These are phyloP conservation scores for Alternaria sp. DNA, from an alignment of 2,329 filamentous ascomycete genomes.

Conservation along the genomic window DNA sequence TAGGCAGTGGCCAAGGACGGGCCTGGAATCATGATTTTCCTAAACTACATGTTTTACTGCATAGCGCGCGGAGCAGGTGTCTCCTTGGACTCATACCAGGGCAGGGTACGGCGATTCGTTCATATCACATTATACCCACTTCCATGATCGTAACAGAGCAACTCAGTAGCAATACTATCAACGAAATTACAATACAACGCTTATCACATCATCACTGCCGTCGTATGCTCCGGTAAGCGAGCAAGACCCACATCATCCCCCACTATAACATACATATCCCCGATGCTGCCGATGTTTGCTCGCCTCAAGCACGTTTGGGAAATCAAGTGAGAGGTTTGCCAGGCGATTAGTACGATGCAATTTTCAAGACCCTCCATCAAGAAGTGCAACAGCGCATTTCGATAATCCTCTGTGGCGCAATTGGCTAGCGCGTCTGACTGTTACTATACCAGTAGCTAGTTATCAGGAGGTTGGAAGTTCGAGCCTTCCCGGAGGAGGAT, in stretches of 20 bases:
- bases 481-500: constrained; percentile 41
- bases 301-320: too few relatives aligned
- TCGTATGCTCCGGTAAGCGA: constrained; percentile 7
- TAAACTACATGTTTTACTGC: constrained; percentile 4
- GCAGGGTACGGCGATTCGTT: background rate
- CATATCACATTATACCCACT: background rate
- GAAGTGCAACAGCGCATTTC: constrained; percentile 24
- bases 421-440: constrained; percentile 69
- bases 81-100: background rate
- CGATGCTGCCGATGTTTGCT: background rate
- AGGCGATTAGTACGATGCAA: background rate
- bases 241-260: constrained; percentile 10
- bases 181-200: background rate
- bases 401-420: constrained; percentile 52
- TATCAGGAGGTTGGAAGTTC: constrained; percentile 44
- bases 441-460: constrained; percentile 53
- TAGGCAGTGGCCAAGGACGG: background rate
- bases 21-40: background rate
- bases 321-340: background rate
- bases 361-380: background rate
- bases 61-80: constrained; percentile 8
- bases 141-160: background rate
- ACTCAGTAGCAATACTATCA: background rate
- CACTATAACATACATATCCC: background rate
- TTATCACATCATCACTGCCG: background rate